Percentiles rank a stretch among this genome's conserved stretches.
phyloP scores from a whole-genome alignment of 2,329 filamentous ascomycete genomes.

The Calycina herbarum region DNA sequence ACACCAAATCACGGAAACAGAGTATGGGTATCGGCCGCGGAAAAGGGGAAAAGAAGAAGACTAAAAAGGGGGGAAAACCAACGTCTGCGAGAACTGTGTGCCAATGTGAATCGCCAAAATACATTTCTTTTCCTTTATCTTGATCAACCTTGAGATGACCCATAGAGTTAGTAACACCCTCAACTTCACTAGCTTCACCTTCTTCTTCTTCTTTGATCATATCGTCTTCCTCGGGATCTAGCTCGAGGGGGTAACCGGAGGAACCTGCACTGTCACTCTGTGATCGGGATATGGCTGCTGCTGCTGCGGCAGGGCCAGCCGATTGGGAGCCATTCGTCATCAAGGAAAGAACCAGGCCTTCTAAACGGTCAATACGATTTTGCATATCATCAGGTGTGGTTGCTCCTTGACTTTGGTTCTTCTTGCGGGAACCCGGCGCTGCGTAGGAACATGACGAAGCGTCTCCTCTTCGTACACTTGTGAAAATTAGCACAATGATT shows the following conservation, averaged over 20 bases:
- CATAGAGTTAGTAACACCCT: conserved; percentile 70
- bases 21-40: not conserved
- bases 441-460: conserved; percentile 84
- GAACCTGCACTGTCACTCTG: conserved; percentile 36
- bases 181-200: conserved; percentile 65
- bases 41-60: not conserved
- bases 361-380: conserved; percentile 92
- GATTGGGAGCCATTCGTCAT: conserved; percentile 85
- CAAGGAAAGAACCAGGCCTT: conserved; percentile 85
- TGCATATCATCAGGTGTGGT: conserved; percentile 91
- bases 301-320: conserved; percentile 59
- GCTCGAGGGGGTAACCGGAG: conserved; percentile 37
- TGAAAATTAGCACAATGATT: not conserved
- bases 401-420: conserved; percentile 63
- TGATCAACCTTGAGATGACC: conserved; percentile 80
- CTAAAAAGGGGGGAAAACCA: conserved; percentile 32
- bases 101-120: conserved; percentile 83
- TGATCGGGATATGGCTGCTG: conserved; percentile 44
- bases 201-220: conserved; percentile 56
- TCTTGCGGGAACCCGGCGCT: conserved; percentile 68
- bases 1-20: not conserved
- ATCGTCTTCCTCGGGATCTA: conserved; percentile 60
- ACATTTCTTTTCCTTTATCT: conserved; percentile 74
- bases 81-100: conserved; percentile 72
- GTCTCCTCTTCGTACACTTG: conserved; percentile 73